phyloP scores from a whole-genome alignment of 148 eudicot species.

The Cornus florida region DNA sequence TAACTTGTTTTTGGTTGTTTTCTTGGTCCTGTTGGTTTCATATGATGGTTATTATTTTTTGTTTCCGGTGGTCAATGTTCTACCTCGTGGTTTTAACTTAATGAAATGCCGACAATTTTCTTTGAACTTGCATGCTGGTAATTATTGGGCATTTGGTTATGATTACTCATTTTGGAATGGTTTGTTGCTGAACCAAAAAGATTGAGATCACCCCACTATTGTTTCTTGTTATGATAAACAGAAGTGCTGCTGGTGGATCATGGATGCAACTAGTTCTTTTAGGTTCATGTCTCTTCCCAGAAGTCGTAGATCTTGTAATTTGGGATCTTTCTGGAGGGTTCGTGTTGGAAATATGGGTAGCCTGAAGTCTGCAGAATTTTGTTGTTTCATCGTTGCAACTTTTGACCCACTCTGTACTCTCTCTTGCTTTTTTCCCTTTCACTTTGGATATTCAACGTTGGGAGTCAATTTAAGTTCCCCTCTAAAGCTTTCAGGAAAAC shows the following conservation, averaged over 20 bases:
- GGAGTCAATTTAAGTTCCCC: no score
- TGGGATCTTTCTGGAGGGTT: no score
- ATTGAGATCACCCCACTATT: background rate
- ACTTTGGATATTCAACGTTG: no score
- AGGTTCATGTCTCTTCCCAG: background rate
- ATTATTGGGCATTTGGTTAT: constrained; percentile 1
- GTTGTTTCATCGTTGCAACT: no score
- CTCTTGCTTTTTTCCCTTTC: no score
- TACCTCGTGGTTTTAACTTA: background rate
- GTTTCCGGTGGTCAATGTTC: background rate
- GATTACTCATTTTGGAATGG: background rate
- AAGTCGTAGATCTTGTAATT: background rate
- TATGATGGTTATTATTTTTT: no score
- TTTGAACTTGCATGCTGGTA: background rate
- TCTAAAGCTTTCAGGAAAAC: no score
- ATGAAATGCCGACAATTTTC: background rate
- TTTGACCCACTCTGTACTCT: no score
- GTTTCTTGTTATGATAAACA: background rate
- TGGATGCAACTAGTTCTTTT: background rate
- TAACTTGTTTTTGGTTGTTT: background rate
- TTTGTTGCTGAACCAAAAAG: background rate
- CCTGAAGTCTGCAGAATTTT: no score
- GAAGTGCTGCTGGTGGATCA: background rate
- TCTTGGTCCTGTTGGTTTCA: background rate
- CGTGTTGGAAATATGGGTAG: no score